Evolutionary conservation across 352 stramenopile species (phyloP).

Genomic region (Hyaloperonospora brassicae): DNA sequence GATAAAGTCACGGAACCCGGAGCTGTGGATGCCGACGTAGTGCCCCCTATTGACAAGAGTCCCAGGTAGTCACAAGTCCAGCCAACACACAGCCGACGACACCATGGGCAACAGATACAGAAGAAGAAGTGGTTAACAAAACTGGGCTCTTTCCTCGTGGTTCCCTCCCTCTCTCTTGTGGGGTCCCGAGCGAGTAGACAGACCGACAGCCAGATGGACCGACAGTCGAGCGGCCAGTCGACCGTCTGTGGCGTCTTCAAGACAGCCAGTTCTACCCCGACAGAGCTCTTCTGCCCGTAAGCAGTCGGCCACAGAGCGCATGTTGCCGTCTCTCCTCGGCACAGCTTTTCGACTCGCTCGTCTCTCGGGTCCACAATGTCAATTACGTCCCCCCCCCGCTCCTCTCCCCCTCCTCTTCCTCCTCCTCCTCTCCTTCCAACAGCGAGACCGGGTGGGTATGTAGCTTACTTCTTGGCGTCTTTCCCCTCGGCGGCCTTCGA

Average conservation of each 20-base stretch:
- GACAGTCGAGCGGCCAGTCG: conserved; percentile 7
- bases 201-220: too few relatives aligned
- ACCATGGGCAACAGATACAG: conserved; percentile 51
- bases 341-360: conserved; percentile 5
- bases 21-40: conserved; percentile 99
- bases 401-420: too few relatives aligned
- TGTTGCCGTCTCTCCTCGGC: conserved; percentile 5
- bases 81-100: conserved; percentile 9
- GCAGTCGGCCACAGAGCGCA: neutral
- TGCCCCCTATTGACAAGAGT: conserved; percentile 85
- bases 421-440: neutral
- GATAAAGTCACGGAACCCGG: conserved; percentile 99
- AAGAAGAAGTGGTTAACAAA: conserved; percentile 82
- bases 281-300: too few relatives aligned
- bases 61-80: conserved; percentile 11
- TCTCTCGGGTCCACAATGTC: conserved; percentile 11
- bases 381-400: too few relatives aligned
- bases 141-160: conserved; percentile 21
- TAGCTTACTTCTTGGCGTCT: conserved; percentile 85
- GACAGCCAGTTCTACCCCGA: conserved; percentile 7
- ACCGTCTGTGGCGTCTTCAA: conserved; percentile 21
- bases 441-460: conserved; percentile 31
- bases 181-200: conserved; percentile 14
- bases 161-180: too few relatives aligned
- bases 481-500: conserved; percentile 75